Conservation (phyloP, 257 asterid species). For the Cordia subcordata region DNA sequence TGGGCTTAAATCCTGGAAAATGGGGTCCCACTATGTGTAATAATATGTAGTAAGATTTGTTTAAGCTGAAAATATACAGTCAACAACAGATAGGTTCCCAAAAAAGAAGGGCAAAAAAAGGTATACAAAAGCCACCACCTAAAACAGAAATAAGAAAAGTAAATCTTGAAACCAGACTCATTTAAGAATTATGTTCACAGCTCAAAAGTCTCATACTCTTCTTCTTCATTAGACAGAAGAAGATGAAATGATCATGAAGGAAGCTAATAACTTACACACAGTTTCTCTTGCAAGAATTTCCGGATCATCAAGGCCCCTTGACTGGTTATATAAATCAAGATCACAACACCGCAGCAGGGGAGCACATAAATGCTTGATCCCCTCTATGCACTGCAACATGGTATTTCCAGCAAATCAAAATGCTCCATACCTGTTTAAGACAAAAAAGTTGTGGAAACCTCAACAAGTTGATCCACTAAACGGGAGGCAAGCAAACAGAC, state of each 20-base stretch:
- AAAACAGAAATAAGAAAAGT: background rate
- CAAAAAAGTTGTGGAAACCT: background rate
- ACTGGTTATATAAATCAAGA: conserved; percentile 59
- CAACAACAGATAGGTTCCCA: too few relatives aligned
- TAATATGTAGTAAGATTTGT: too few relatives aligned
- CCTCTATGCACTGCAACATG: conserved; percentile 96
- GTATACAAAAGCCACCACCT: background rate
- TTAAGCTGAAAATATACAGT: too few relatives aligned
- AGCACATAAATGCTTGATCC: conserved; percentile 82
- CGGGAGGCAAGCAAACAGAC: background rate
- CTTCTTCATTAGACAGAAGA: too few relatives aligned
- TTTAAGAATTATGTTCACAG: background rate
- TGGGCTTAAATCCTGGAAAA: too few relatives aligned
- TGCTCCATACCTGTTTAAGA: conserved; percentile 72
- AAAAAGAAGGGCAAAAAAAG: too few relatives aligned
- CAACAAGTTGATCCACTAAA: too few relatives aligned
- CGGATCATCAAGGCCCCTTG: conserved; percentile 92
- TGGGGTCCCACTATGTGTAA: background rate
- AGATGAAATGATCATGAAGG: background rate
- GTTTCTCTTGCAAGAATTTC: conserved; percentile 97
- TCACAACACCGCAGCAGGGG: conserved; percentile 86
- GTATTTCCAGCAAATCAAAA: conserved; percentile 56
- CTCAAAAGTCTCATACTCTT: too few relatives aligned
- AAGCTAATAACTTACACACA: conserved; percentile 68
- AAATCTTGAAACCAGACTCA: background rate